Evolutionary conservation across 495 filamentous ascomycete species (phyloP).

Genomic region (Talaromyces adpressus): DNA sequence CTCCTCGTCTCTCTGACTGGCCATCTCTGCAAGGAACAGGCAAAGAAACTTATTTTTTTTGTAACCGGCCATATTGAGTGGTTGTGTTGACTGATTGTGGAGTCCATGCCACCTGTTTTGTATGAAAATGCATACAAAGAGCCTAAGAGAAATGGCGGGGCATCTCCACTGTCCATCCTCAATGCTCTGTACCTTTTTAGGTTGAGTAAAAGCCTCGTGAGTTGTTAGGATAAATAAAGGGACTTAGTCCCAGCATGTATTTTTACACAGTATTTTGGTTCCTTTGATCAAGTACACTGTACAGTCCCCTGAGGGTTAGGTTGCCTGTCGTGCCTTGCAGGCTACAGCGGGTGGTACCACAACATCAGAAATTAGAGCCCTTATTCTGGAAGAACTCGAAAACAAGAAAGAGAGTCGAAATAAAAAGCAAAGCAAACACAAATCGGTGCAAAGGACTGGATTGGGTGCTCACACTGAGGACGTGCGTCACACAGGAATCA

Average conservation of each 20-base stretch:
- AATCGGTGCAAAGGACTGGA: neutral
- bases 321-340: neutral
- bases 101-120: neutral
- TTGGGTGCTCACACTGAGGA: neutral
- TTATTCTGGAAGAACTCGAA: neutral
- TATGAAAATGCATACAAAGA: neutral
- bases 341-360: neutral
- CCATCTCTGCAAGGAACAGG: neutral
- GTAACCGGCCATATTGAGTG: neutral
- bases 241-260: neutral
- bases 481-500: neutral
- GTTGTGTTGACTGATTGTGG: neutral
- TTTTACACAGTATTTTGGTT: neutral
- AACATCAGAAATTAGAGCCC: neutral
- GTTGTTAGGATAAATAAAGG: neutral
- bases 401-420: neutral
- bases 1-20: neutral
- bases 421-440: neutral
- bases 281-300: neutral
- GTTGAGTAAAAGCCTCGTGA: neutral
- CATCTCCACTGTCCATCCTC: neutral
- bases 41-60: neutral
- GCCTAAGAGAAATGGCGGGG: neutral
- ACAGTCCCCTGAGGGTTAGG: no score
- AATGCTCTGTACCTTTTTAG: neutral